These are phyloP conservation scores for Acorus gramineus DNA, from an alignment of 106 monocot species.

Conservation along the genomic window DNA sequence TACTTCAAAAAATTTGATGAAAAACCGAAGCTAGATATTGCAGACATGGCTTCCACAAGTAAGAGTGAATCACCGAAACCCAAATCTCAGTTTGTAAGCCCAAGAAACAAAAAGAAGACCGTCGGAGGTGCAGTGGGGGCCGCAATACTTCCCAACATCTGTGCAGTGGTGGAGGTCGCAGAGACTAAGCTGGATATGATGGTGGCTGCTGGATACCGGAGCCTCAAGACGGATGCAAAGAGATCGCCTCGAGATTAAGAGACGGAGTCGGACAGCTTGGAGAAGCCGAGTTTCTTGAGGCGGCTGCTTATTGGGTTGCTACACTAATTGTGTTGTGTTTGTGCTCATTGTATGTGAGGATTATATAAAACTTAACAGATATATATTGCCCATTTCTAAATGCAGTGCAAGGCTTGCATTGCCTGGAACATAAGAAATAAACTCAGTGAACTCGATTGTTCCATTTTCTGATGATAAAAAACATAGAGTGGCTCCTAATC, in stretches of 20 bases:
- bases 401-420: slow-evolving; percentile 61
- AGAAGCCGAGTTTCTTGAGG: slow-evolving; percentile 55
- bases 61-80: neutral
- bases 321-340: slow-evolving; percentile 17
- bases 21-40: neutral
- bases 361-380: no score
- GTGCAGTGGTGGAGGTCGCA: slow-evolving; percentile 24
- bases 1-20: slow-evolving; percentile 24
- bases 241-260: slow-evolving; percentile 8
- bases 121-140: neutral
- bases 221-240: slow-evolving; percentile 11
- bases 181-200: slow-evolving; percentile 5
- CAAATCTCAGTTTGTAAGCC: neutral
- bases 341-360: no score
- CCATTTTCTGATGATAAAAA: slow-evolving; percentile 6
- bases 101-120: slow-evolving; percentile 16
- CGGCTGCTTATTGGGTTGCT: slow-evolving; percentile 68
- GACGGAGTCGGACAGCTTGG: neutral
- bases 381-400: neutral
- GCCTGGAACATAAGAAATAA: slow-evolving; percentile 48
- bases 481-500: neutral
- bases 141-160: slow-evolving; percentile 27
- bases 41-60: neutral
- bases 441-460: slow-evolving; percentile 11
- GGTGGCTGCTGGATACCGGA: slow-evolving; percentile 1